Base-by-base conservation (phyloP, 1,284 basidiomycete species). In the Pisolithus thermaeus region DNA sequence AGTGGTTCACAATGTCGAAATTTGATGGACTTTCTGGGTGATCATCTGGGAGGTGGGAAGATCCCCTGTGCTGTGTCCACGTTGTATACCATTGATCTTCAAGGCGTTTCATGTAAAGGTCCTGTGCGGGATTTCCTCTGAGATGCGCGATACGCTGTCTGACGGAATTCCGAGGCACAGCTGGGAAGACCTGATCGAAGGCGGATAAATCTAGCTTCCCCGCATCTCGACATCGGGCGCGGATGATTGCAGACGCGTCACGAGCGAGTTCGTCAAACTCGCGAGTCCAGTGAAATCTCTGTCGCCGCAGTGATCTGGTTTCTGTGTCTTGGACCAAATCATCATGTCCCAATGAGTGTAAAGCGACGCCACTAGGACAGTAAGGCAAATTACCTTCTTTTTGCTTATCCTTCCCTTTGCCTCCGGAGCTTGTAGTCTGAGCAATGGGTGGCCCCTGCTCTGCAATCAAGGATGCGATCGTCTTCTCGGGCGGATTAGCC, bases 231-330 rank as follows among this genome's bases (percentile, higher is more conserved):
- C 87, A 90, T 23, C 94, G 83, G 16, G 87, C 88, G 56, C 81
- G 80, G 50, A 97, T 81, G 57, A 97, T 85, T 2, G 82, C 88
- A 41, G 82, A 86, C 1, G 86, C 85, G 63, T 97, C 94, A 49
- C 88, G 79, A 38, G 87, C 81, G 28, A 94, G 77, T 55, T 96
- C 94, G 56, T 96, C 92, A 55, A 85, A 92, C 46, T 93, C 89
- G 46, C 79, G 69, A 50, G 79, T 90, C 92, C 92, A 96, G 47
- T 82, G 79, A 63, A 90, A 91, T 49, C 90, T 79, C 56, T 79
- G 75, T 37, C 87, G 73, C 35, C 81, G 68, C 41, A 58, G 70
- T 44, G 56, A 57, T 54, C 56, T 58, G 57, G 66, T 27, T 4
- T 42, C 35, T 30, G 16, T 16, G 18, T 70, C 52, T 50, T 42